Evolutionary conservation across 2,329 filamentous ascomycete genomes (phyloP), one percentile per base, ranked within the genome.

Genomic region (Setomelanomma holmii): DNA sequence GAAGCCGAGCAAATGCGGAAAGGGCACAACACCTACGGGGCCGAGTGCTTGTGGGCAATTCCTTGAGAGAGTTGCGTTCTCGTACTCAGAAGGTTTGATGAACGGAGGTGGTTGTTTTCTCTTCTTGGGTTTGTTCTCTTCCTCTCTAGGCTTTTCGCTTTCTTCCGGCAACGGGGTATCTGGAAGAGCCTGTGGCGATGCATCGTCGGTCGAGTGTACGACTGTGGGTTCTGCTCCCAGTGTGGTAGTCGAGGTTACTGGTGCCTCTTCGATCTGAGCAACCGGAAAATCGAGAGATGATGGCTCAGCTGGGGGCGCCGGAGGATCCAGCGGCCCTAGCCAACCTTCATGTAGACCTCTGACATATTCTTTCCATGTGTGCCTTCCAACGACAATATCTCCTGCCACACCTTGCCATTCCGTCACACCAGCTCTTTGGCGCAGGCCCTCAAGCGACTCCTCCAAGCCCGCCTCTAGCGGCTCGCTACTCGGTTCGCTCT

Each of bases 291-390:
- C 66, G 21, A 69, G 20, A 4, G 40, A 10, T 20, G 46, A 43
- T 16, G 24, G 40, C n/a, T 39, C 46, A 4, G 66, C 58, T 34
- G 51, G 27, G 6, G 45, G 56, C 45, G 66, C 61, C 1, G 89
- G 89, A 49, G 86, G 76, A 53, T 89, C 85, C 38, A 96, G 78
- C 6, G 95, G 92, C 0, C 95, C 93, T 20, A 99, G 79, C 93
- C 95, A 99, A 49, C 95, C 95, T 76, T 99, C 95, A 72, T 99
- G 95, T 61, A 98, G 71, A 40, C 95, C 95, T 52, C 93, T 84
- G 20, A 98, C 80, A 73, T 98, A 99, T 76, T 99, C 95, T 78
- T 97, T 99, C 95, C 95, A 99, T 8, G 93, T 88, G 72, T 97
- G 90, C 50, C 93, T 82, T 11, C 95, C 95, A 64, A 99, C 86